phyloP scores from a whole-genome alignment of 202 grass and related monocot species.

The Cymbopogon flexuosus region DNA sequence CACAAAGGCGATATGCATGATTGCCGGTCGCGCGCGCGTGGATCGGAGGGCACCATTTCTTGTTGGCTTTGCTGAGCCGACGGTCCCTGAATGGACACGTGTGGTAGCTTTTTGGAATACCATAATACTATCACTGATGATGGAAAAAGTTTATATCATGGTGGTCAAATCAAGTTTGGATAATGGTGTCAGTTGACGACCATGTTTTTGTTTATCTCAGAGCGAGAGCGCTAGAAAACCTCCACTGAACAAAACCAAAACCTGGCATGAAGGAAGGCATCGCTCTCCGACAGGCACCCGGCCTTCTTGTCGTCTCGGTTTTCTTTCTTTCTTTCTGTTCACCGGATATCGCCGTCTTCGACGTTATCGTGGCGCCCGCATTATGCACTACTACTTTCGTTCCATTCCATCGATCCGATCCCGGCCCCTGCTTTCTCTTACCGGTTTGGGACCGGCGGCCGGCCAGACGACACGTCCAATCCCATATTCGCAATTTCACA shows the following conservation, averaged over 20 bases:
- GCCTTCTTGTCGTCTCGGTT: neutral
- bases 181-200: neutral
- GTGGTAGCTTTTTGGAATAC: neutral
- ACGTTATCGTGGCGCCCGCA: neutral
- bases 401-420: neutral
- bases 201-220: neutral
- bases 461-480: neutral
- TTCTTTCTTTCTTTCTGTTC: neutral
- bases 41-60: neutral
- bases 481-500: neutral
- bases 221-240: neutral
- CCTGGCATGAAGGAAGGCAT: neutral
- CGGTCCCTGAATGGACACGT: slow-evolving; percentile 3
- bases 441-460: neutral
- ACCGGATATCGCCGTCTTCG: slow-evolving; percentile 1
- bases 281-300: neutral
- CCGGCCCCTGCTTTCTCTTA: neutral
- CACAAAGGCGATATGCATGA: neutral
- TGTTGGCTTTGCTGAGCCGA: neutral
- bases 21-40: neutral
- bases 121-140: neutral
- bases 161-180: neutral
- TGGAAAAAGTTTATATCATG: neutral
- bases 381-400: neutral
- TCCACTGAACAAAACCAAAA: neutral